Conservation (phyloP, 305 asterid genomes). For the Fraxinus latifolia region DNA sequence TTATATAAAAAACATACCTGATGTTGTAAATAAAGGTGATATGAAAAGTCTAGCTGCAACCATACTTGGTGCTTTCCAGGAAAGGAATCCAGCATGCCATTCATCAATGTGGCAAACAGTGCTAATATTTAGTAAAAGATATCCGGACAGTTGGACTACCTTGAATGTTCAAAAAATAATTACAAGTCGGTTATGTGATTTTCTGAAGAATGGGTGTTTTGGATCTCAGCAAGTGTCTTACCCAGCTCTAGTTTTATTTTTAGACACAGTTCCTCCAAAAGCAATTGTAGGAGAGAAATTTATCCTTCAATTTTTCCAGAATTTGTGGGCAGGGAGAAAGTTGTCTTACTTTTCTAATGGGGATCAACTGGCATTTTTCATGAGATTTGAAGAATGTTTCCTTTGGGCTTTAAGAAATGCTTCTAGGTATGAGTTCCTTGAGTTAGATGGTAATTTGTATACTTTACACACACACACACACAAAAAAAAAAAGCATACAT, state of each 20-base stretch:
- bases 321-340: constrained; percentile 87
- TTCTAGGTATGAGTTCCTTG: constrained; percentile 53
- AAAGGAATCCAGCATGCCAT: constrained; percentile 79
- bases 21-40: constrained; percentile 63
- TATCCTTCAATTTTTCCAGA: constrained; percentile 69
- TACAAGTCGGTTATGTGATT: constrained; percentile 64
- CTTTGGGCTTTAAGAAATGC: constrained; percentile 71
- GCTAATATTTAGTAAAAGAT: constrained; percentile 55
- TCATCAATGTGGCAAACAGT: constrained; percentile 90
- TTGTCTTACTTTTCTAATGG: constrained; percentile 51
- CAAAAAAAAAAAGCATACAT: neutral
- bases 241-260: constrained; percentile 73
- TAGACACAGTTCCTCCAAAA: constrained; percentile 70
- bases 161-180: constrained; percentile 75
- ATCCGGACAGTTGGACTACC: constrained; percentile 76
- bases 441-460: constrained; percentile 6
- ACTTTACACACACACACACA: neutral
- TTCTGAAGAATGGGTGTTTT: constrained; percentile 90
- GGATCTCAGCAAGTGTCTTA: constrained; percentile 97
- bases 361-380: constrained; percentile 66
- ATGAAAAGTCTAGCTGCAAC: constrained; percentile 65
- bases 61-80: constrained; percentile 90
- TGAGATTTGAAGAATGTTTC: constrained; percentile 73
- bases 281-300: constrained; percentile 61
- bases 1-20: constrained; percentile 72